Evolutionary conservation across 1,284 basidiomycete species (phyloP).

Genomic region (Phaffia rhodozyma): DNA sequence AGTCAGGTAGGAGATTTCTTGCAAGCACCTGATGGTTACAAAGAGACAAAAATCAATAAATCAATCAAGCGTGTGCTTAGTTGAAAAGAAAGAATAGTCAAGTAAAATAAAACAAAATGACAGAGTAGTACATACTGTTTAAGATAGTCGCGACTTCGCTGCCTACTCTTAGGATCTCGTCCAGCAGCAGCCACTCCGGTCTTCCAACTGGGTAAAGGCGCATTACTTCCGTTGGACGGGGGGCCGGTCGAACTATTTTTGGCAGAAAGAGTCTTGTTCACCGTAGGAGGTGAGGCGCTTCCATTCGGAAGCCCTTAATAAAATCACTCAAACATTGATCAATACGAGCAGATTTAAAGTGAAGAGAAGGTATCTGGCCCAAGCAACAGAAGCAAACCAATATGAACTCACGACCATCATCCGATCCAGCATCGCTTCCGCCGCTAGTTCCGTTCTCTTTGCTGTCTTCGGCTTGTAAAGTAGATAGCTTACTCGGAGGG

Average conservation of each 20-base stretch:
- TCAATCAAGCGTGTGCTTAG: no score
- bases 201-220: conserved; percentile 45
- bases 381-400: no score
- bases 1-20: conserved; percentile 95
- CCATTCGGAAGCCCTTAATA: conserved; percentile 2
- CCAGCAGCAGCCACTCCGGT: conserved; percentile 46
- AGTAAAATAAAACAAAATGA: not conserved
- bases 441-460: conserved; percentile 29
- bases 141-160: conserved; percentile 88
- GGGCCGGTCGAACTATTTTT: not conserved
- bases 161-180: conserved; percentile 84
- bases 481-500: conserved; percentile 30
- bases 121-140: conserved; percentile 60
- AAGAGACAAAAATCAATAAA: no score
- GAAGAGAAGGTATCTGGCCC: no score
- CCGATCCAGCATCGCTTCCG: conserved; percentile 29
- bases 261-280: not conserved
- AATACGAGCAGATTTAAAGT: not conserved
- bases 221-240: not conserved
- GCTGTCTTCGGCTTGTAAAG: conserved; percentile 33
- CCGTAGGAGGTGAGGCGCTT: not conserved
- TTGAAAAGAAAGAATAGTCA: no score
- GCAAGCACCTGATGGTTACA: conserved; percentile 55
- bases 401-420: conserved; percentile 23
- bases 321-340: not conserved